Conservation (phyloP, 495 filamentous ascomycete genomes). For the Cercophora newfieldiana region DNA sequence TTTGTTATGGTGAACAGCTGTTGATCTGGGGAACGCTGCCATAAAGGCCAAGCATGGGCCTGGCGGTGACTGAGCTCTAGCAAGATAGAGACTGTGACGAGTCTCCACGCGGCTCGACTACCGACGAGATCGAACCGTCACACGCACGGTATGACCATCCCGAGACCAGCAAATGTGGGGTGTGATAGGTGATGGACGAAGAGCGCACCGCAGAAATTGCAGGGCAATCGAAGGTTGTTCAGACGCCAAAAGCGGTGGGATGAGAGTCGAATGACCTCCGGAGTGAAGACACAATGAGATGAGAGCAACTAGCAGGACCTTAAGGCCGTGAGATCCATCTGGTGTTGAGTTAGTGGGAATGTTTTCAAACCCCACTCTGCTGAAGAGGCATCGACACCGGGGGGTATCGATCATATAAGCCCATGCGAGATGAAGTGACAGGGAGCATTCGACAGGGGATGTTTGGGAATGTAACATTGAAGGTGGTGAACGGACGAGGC, state of each 20-base stretch:
- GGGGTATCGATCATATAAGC: conserved; percentile 21
- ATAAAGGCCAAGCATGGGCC: background rate
- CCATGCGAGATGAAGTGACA: conserved; percentile 2
- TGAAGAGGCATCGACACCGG: conserved; percentile 11
- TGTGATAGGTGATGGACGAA: background rate
- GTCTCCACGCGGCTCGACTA: conserved; percentile 12
- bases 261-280: background rate
- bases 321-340: conserved; percentile 10
- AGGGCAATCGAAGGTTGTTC: background rate
- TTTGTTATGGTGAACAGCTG: background rate
- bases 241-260: background rate
- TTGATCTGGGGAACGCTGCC: background rate
- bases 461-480: conserved; percentile 11
- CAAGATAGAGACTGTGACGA: background rate
- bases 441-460: conserved; percentile 4
- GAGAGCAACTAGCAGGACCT: conserved; percentile 8
- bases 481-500: background rate
- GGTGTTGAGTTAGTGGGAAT: background rate
- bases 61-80: background rate
- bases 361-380: conserved; percentile 9
- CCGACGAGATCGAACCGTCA: conserved; percentile 18
- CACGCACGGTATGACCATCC: conserved; percentile 3
- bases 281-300: conserved; percentile 2
- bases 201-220: conserved; percentile 20
- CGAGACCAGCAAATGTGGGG: background rate